Base-by-base conservation (phyloP, 2,329 filamentous ascomycete genomes). In the Talaromyces sp. region DNA sequence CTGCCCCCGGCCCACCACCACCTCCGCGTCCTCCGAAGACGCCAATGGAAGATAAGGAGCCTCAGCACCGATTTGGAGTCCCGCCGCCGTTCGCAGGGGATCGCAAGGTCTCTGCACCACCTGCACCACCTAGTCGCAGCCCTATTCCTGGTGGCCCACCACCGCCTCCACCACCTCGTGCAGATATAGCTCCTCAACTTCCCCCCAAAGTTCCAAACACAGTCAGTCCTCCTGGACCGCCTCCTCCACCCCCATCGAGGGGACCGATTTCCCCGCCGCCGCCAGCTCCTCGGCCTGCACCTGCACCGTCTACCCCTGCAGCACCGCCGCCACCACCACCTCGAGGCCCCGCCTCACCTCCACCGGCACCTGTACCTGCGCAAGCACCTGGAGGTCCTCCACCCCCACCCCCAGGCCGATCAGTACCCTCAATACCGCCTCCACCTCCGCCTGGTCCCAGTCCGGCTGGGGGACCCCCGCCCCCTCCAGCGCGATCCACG, bases 1-100 rank as follows among this genome's bases (percentile, higher is more conserved):
- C 40, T 20, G 29, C 42, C 8, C 22, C 29, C 27, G 86, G 82
- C 1, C 87, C 87, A 24, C 83, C 86, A 20, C 86, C 87, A 33
- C 87, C 87, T 10, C 86, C 85, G 13, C 77, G 85, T 52, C 88
- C 88, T 10, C 82, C 86, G 3, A 90, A 91, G 71, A 86, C 85
- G 7, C 82, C 88, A 1, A 76, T 90, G 47, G 87, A 90, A 36
- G 88, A 91, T 22, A 77, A 78, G 17, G 74, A 63, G 20, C 47
- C 47, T 27, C 74, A 62, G 32, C 22, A 27, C 14, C 87, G 80
- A 60, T 91, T 90, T 65, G 84, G 83, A 30, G 90, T 96, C 5
- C 91, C 92, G 50, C 91, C 92, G 6, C 85, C 90, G 2, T 95
- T 95, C 65, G 68, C 82, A 44, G 87, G 88, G 41, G 84, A 87